Percentiles rank a stretch among this genome's conserved stretches.
Evolutionary conservation across 495 filamentous ascomycete species (phyloP).

Genomic region (Usnea hakonensis): DNA sequence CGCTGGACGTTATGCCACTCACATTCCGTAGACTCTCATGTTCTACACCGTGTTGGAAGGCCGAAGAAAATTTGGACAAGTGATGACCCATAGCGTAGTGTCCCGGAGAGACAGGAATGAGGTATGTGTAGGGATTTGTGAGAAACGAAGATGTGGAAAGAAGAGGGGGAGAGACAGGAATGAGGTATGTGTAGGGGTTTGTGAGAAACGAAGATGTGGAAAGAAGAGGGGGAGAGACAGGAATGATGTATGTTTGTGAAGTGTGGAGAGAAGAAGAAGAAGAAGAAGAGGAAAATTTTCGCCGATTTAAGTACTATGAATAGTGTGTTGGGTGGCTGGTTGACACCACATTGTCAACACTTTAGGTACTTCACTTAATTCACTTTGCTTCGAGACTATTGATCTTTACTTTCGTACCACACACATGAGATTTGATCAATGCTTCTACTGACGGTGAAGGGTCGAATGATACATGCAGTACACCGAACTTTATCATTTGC

Average conservation of each 20-base stretch:
- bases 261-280: background rate
- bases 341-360: background rate
- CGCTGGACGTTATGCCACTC: background rate
- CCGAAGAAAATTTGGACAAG: background rate
- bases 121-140: background rate
- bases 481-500: background rate
- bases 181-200: background rate
- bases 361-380: background rate
- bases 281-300: background rate
- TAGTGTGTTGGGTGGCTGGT: background rate
- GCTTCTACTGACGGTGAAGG: background rate
- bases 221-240: too few species aligned
- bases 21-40: too few species aligned
- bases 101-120: background rate
- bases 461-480: background rate
- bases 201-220: too few species aligned
- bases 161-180: too few species aligned
- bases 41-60: background rate
- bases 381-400: background rate
- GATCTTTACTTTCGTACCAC: too few species aligned
- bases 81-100: background rate
- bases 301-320: background rate
- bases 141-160: too few species aligned
- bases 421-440: background rate
- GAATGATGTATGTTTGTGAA: background rate